These are phyloP conservation scores for Ceratocystis alfenasii DNA, from an alignment of 2,329 filamentous ascomycete species.

Conservation along the genomic window DNA sequence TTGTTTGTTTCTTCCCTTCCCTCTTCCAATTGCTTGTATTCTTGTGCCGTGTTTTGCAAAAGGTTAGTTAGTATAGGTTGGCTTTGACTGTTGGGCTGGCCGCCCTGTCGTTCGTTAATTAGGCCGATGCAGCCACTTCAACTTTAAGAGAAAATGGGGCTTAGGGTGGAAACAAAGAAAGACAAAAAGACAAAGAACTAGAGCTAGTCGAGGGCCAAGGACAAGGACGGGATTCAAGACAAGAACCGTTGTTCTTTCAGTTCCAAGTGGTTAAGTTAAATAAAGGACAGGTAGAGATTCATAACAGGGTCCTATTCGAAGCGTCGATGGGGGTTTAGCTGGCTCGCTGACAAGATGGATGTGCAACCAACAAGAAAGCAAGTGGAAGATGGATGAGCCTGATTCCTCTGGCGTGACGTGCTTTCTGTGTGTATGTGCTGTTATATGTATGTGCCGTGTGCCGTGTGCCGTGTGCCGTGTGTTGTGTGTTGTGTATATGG, in stretches of 20 bases:
- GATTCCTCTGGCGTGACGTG: constrained; percentile 9
- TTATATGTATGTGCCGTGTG: background rate
- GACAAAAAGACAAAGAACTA: background rate
- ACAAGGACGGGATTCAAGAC: background rate
- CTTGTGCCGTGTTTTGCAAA: background rate
- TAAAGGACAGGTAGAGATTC: constrained; percentile 6
- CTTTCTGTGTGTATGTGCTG: background rate
- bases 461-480: background rate
- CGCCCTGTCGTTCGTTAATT: background rate
- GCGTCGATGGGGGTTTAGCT: background rate
- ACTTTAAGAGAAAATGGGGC: background rate
- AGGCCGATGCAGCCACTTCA: constrained; percentile 4
- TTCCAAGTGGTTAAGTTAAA: background rate
- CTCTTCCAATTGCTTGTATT: background rate
- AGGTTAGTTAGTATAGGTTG: background rate
- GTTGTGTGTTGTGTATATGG: background rate
- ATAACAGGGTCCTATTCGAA: background rate
- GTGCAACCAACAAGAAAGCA: background rate
- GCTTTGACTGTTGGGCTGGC: background rate
- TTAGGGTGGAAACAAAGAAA: background rate
- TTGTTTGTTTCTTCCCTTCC: background rate
- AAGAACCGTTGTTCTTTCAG: background rate
- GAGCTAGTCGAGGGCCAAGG: background rate
- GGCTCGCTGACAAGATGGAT: constrained; percentile 4
- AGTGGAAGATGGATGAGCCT: background rate